Evolutionary conservation across 768 basidiomycete genomes (phyloP).

Genomic region (Mycena rosella): DNA sequence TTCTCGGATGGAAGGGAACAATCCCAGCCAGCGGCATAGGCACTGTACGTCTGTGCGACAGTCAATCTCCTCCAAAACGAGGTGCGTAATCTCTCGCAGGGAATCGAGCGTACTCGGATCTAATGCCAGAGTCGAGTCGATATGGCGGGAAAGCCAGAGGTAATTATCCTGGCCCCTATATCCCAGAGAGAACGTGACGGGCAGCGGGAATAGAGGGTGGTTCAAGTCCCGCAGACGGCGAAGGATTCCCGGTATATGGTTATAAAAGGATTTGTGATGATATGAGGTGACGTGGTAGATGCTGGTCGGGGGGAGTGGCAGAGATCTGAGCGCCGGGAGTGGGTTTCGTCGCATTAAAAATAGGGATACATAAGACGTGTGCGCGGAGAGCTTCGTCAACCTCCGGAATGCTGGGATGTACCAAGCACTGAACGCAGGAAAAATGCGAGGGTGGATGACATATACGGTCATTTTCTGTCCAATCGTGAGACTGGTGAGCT

Average conservation of each 20-base stretch:
- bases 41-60: background rate
- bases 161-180: background rate
- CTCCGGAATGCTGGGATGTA: slow-evolving; percentile 16
- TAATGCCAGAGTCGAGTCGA: slow-evolving; percentile 15
- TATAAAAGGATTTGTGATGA: background rate
- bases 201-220: background rate
- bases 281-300: background rate
- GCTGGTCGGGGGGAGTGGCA: background rate
- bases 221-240: slow-evolving; percentile 7
- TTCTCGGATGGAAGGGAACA: slow-evolving; percentile 12
- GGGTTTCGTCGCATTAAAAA: slow-evolving; percentile 20
- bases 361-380: background rate
- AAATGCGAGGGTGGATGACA: slow-evolving; percentile 11
- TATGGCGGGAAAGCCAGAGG: background rate
- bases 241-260: slow-evolving; percentile 8
- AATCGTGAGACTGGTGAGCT: background rate
- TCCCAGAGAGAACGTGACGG: slow-evolving; percentile 2
- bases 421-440: slow-evolving; percentile 13
- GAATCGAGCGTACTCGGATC: background rate
- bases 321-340: background rate
- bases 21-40: slow-evolving; percentile 13
- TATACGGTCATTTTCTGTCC: slow-evolving; percentile 7
- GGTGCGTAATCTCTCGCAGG: slow-evolving; percentile 14
- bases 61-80: slow-evolving; percentile 14
- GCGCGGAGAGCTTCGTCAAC: slow-evolving; percentile 6